A percentile compares a stretch with the other conserved stretches of the same genome.
These are phyloP conservation scores for Solanum dulcamara DNA, from an alignment of 257 asterid species.

Conservation along the genomic window DNA sequence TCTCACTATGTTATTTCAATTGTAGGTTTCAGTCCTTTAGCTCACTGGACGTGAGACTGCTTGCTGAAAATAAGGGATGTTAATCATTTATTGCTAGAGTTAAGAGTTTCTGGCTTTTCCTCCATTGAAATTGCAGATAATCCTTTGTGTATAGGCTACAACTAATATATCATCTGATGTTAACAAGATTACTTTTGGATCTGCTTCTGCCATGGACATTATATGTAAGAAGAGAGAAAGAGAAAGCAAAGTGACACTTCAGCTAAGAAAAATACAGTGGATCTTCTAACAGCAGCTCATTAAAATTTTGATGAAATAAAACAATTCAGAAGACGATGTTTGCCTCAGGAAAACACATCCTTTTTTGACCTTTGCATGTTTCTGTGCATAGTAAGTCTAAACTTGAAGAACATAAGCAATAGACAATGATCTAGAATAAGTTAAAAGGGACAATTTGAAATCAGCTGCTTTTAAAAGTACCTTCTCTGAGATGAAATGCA, in stretches of 20 bases:
- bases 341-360: neutral
- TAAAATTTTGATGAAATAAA: neutral
- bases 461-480: neutral
- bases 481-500: constrained; percentile 8
- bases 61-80: neutral
- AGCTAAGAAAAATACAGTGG: neutral
- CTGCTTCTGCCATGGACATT: neutral
- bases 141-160: neutral
- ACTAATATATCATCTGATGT: neutral
- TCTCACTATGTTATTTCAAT: neutral
- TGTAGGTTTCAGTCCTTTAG: neutral
- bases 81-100: neutral
- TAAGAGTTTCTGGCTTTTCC: neutral
- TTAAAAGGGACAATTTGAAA: neutral
- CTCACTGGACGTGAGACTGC: neutral
- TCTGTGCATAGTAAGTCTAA: neutral
- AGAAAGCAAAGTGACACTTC: neutral
- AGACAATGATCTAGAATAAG: neutral
- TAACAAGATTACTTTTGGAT: neutral
- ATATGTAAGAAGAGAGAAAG: neutral
- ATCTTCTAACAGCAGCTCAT: neutral
- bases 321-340: neutral
- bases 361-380: neutral
- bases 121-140: neutral
- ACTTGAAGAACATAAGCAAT: neutral